phyloP scores from a whole-genome alignment of 75 land plant genomes.

The Cupressus sempervirens region DNA sequence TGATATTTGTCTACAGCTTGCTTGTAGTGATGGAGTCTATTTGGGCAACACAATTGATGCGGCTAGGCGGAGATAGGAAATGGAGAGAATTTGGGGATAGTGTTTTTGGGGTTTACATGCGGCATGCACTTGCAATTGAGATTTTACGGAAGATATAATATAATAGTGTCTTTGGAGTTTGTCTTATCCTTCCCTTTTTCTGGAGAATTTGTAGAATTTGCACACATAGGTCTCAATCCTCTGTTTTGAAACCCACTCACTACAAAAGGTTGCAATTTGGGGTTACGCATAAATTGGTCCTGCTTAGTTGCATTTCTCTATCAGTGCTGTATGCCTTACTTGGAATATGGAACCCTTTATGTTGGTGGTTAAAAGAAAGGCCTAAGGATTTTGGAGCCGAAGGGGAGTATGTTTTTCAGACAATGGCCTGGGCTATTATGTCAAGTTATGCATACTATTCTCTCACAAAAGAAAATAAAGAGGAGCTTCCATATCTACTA shows the following conservation, averaged over 20 bases:
- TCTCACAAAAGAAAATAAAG: conserved; percentile 5
- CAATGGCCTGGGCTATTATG: neutral
- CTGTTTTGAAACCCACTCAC: neutral
- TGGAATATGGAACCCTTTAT: neutral
- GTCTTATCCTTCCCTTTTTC: neutral
- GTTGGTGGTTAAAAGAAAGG: neutral
- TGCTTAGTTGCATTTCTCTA: neutral
- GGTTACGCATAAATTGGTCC: neutral
- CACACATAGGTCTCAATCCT: too few relatives aligned
- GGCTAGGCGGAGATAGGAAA: neutral
- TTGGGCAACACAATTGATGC: neutral
- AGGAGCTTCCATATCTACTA: conserved; percentile 23
- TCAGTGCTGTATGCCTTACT: neutral
- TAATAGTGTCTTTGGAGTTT: too few relatives aligned
- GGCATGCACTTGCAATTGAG: neutral
- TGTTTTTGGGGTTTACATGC: neutral
- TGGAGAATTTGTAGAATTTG: neutral
- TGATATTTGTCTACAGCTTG: neutral
- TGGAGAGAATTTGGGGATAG: neutral
- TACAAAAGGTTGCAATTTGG: neutral
- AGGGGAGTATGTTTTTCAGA: neutral
- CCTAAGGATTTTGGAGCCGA: neutral
- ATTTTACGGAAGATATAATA: too few relatives aligned
- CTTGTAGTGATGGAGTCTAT: neutral
- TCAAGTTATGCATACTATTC: conserved; percentile 1